Evolutionary conservation across 2,329 filamentous ascomycete genomes (phyloP), one percentile per base, ranked within the genome.

Genomic region (Talaromyces sp.): DNA sequence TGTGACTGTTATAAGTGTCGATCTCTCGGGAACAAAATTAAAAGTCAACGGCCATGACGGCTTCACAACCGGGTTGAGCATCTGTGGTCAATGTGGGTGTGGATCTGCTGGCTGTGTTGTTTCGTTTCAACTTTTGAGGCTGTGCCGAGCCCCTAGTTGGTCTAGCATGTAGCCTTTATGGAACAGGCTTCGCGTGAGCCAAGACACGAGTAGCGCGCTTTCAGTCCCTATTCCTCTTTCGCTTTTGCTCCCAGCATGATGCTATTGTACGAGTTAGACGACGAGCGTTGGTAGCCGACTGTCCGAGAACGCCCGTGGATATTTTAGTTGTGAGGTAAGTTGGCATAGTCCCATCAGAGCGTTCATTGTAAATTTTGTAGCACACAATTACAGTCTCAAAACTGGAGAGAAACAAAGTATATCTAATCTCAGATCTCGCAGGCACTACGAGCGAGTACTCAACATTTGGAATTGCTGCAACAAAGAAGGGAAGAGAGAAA

Each of bases 81-180:
- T 5, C 22, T 15, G 52, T 56, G 15, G 47, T 31, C 15, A 11
- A 45, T 11, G n/a, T 27, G 10, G 25, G n/a, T 17, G 56, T 19
- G 56, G 56, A 45, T 59, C 56, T 31, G 6, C 33, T 19, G 33
- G 19, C 37, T 45, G 56, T 59, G 45, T 59, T 31, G 56, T 59
- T 43, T 43, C 37, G 56, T 43, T 59, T 59, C 37, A 59, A 59
- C 22, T 59, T 59, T 33, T 33, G 52, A 56, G 52, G 52, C 52
- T 37, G 52, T 56, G 52, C 52, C 33, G 19, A 56, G 33, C 52
- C 52, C 52, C 33, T 37, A 22, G 10, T 11, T 56, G 52, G 19
- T 19, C 52, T 52, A 33, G 27, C 49, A 52, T 33, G 49, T 33
- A 52, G 49, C 25, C 49, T 52, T 52, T 37, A 37, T 13, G 25